Percentiles rank a stretch among this genome's conserved stretches.
Evolutionary conservation across 202 grass and related monocot genomes (phyloP).

Genomic region (Thinopyrum obtusiflorum): DNA sequence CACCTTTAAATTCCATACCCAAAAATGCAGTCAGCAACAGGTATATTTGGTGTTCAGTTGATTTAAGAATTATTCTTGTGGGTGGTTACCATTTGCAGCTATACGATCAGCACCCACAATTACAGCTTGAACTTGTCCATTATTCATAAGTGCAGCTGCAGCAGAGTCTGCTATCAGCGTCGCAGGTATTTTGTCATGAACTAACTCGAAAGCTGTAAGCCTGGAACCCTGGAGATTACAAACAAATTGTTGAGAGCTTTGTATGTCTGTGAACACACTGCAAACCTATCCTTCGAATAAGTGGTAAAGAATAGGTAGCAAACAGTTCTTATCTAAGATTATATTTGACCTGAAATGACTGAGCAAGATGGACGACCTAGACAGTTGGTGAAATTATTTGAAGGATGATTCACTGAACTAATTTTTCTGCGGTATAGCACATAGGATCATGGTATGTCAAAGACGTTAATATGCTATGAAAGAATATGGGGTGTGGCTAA

Average conservation of each 20-base stretch:
- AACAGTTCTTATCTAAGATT: not conserved
- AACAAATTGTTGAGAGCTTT: conserved; percentile 9
- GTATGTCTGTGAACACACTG: conserved; percentile 2
- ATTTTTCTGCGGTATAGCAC: not conserved
- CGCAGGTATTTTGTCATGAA: conserved; percentile 91
- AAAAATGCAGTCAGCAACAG: conserved; percentile 13
- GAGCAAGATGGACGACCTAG: not conserved
- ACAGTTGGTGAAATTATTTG: not conserved
- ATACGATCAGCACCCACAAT: conserved; percentile 92
- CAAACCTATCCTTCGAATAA: not conserved
- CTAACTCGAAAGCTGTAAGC: conserved; percentile 89
- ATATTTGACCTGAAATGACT: not conserved
- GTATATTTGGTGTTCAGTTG: conserved; percentile 12
- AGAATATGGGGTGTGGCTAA: not conserved
- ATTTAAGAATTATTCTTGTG: conserved; percentile 33
- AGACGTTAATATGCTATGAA: not conserved
- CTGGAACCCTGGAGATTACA: conserved; percentile 70
- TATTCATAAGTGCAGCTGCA: conserved; percentile 73
- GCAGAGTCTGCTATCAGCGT: conserved; percentile 91
- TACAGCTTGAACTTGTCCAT: conserved; percentile 35
- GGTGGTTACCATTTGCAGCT: conserved; percentile 57
- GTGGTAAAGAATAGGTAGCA: not conserved
- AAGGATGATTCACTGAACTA: not conserved
- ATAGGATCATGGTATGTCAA: not conserved
- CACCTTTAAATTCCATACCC: conserved; percentile 52